Percentiles rank a stretch among this genome's conserved stretches.
These are phyloP conservation scores for Apophysomyces ossiformis DNA, from an alignment of 371 early-diverging fungal genomes.

Conservation along the genomic window DNA sequence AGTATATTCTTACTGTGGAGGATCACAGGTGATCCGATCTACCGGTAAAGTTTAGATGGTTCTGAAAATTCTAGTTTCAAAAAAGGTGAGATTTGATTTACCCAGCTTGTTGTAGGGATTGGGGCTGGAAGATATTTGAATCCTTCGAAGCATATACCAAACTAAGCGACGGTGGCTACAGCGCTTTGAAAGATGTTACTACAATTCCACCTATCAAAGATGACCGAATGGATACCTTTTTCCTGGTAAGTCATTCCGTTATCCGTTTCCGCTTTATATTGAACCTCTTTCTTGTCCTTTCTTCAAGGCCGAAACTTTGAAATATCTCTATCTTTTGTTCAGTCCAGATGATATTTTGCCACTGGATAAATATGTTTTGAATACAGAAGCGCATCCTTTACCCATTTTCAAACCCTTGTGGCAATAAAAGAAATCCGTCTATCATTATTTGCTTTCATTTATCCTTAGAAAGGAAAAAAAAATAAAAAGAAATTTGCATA, in stretches of 20 bases:
- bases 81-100: not conserved
- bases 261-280: not conserved
- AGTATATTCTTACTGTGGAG: constrained; percentile 85
- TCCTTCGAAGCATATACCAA: constrained; percentile 81
- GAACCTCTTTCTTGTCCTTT: constrained; percentile 24
- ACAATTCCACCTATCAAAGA: constrained; percentile 51
- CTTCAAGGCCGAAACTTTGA: constrained; percentile 91
- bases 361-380: constrained; percentile 83
- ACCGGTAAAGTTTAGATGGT: constrained; percentile 47
- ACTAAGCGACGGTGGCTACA: constrained; percentile 76
- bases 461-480: too few species aligned
- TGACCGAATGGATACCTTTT: constrained; percentile 84
- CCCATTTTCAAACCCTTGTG: constrained; percentile 60
- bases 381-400: constrained; percentile 92
- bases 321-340: constrained; percentile 93
- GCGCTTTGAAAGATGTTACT: constrained; percentile 77
- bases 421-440: not conserved
- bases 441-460: too few species aligned
- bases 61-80: not conserved
- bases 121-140: constrained; percentile 90
- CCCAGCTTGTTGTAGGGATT: constrained; percentile 62
- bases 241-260: constrained; percentile 46
- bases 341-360: constrained; percentile 68
- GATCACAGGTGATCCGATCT: constrained; percentile 80
- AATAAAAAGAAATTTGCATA: not conserved